phyloP scores from a whole-genome alignment of 2,329 filamentous ascomycete genomes.

The Cercospora citrullina region DNA sequence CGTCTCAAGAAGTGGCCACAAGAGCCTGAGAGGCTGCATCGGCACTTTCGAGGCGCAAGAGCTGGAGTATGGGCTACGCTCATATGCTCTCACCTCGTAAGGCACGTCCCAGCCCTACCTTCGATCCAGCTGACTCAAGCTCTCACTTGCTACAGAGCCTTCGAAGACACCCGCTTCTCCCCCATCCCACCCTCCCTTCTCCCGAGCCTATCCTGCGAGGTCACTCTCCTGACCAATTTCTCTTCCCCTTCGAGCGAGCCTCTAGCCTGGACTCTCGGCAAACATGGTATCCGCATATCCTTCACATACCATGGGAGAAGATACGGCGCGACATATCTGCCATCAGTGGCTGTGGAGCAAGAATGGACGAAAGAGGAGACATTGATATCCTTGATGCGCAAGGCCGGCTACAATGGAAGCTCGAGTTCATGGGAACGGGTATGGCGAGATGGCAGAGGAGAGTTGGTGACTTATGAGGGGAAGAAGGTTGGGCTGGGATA shows the following conservation, averaged over 20 bases:
- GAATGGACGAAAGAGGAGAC: constrained; percentile 95
- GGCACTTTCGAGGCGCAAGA: constrained; percentile 84
- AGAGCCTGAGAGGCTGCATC: constrained; percentile 86
- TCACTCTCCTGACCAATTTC: constrained; percentile 66
- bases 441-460: constrained; percentile 74
- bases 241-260: constrained; percentile 61
- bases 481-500: constrained; percentile 72
- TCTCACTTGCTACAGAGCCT: constrained; percentile 49
- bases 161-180: constrained; percentile 63
- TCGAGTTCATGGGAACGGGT: constrained; percentile 46
- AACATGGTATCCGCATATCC: constrained; percentile 81
- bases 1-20: constrained; percentile 59
- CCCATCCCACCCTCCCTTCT: constrained; percentile 68
- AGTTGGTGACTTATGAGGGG: constrained; percentile 83
- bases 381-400: constrained; percentile 83
- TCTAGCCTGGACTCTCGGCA: constrained; percentile 83
- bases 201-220: constrained; percentile 70
- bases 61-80: constrained; percentile 69
- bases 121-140: neutral
- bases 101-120: constrained; percentile 17
- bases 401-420: constrained; percentile 83
- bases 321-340: constrained; percentile 86
- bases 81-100: constrained; percentile 79
- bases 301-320: constrained; percentile 73
- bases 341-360: constrained; percentile 87